Evolutionary conservation across 106 monocot genomes (phyloP), one percentile per base, ranked within the genome.

Genomic region (Acorus gramineus): DNA sequence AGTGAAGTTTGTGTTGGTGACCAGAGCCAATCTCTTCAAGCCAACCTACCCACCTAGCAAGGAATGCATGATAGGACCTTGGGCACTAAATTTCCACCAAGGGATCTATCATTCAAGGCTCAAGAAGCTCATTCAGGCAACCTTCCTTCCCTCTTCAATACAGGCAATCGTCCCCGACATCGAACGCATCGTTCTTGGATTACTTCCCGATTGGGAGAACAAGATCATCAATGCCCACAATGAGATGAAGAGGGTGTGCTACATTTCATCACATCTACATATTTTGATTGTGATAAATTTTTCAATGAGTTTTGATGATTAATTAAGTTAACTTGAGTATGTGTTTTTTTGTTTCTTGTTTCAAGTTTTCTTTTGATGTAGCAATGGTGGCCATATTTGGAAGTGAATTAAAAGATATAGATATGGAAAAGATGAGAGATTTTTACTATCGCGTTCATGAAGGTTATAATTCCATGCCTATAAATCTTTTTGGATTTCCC

Each of bases 41-140:
- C 28, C 28, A 28, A 28, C 28, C 28, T 28, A 60, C 70, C 70
- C 70, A 10, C 51, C 52, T 8, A 70, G 70, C 61, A 70, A 70
- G 50, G 44, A 61, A 52, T 50, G 59, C 13, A 70, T 70, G 70
- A n/a, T 70, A 4, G 70, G 70, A 7, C 54, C 14, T 11, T 51
- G 53, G 61, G 70, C 70, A 6, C 51, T 70, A 8, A 60, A 60
- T 11, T 70, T 70, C 70, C 70, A 70, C 14, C 70, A 70, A 4
- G 70, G 70, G 5, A 61, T 60, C 8, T 70, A 70, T 51, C 70
- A 70, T 61, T 12, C 61, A 9, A 60, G 45, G 60, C n/a, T 70
- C 9, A 63, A 63, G 62, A 63, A 63, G 11, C 44, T 63, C 47
- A 48, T 63, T 47, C 48, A 63, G 45, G 70, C 11, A 28, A 61